Percentiles rank a stretch among this genome's conserved stretches.
Evolutionary conservation across 2,329 filamentous ascomycete genomes (phyloP).

Genomic region (Xylaria sp.): DNA sequence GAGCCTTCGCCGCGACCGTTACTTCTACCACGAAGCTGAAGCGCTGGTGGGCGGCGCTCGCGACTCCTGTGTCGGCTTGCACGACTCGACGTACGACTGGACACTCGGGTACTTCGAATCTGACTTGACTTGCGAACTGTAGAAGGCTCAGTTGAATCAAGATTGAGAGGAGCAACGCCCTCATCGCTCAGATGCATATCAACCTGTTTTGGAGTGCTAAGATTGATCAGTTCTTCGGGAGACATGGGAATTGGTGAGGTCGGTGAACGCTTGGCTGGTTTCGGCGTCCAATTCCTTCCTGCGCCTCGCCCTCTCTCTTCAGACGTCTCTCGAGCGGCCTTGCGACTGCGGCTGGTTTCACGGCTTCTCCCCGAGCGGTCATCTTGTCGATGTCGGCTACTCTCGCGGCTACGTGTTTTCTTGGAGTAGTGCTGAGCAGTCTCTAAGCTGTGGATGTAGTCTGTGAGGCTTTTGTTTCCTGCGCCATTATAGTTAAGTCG

Average conservation of each 20-base stretch:
- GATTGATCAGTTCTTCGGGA: conserved; percentile 79
- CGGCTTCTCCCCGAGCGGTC: conserved; percentile 54
- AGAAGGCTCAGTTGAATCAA: conserved; percentile 52
- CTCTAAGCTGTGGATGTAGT: conserved; percentile 88
- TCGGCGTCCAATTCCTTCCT: conserved; percentile 70
- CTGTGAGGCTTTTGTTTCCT: conserved; percentile 72
- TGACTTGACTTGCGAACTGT: conserved; percentile 58
- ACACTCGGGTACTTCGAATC: conserved; percentile 45
- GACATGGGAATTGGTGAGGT: conserved; percentile 96
- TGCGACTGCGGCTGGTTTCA: conserved; percentile 60
- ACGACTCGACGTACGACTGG: conserved; percentile 62
- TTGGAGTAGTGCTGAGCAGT: conserved; percentile 73
- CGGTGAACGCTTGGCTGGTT: conserved; percentile 83
- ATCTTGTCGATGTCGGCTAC: conserved; percentile 59
- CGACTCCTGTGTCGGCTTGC: conserved; percentile 59
- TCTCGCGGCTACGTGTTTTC: conserved; percentile 65
- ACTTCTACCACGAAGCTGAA: conserved; percentile 71
- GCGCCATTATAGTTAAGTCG: conserved; percentile 58
- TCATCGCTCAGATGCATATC: conserved; percentile 42
- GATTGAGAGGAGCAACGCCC: conserved; percentile 41
- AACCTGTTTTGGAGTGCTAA: conserved; percentile 59
- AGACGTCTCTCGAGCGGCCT: conserved; percentile 68
- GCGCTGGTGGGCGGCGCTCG: conserved; percentile 55
- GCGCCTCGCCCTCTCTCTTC: conserved; percentile 75
- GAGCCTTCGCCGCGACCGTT: conserved; percentile 67